phyloP scores from a whole-genome alignment of 306 rosid genomes.

The Prunus mume region DNA sequence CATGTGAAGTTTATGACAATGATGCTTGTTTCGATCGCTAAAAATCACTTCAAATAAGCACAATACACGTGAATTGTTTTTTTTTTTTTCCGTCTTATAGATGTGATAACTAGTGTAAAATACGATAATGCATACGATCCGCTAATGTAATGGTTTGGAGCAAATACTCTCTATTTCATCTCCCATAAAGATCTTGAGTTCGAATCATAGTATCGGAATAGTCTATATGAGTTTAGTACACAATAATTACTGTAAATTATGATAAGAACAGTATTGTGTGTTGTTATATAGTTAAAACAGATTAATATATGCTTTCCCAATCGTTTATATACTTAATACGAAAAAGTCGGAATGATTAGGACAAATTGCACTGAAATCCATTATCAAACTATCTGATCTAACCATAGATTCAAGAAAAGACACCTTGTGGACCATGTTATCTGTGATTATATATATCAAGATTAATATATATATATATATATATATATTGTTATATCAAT shows the following conservation, averaged over 20 bases:
- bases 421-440: background rate
- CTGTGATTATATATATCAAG: too few relatives aligned
- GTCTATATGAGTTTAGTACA: too few relatives aligned
- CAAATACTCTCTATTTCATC: rapidly evolving
- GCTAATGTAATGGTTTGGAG: too few relatives aligned
- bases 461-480: background rate
- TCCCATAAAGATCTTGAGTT: rapidly evolving
- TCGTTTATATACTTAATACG: background rate
- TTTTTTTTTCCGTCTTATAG: too few relatives aligned
- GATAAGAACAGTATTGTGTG: too few relatives aligned
- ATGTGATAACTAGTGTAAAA: too few relatives aligned
- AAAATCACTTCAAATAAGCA: too few relatives aligned
- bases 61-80: too few relatives aligned
- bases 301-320: background rate
- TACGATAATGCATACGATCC: too few relatives aligned
- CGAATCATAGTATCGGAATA: too few relatives aligned
- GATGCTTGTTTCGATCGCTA: background rate
- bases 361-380: constrained; percentile 20
- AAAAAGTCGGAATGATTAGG: background rate
- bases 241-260: too few relatives aligned
- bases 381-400: background rate
- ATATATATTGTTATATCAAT: background rate
- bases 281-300: background rate
- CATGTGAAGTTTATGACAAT: background rate
- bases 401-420: constrained; percentile 1